Evolutionary conservation across 2,329 filamentous ascomycete genomes (phyloP).

Genomic region (Xylariales sp.): DNA sequence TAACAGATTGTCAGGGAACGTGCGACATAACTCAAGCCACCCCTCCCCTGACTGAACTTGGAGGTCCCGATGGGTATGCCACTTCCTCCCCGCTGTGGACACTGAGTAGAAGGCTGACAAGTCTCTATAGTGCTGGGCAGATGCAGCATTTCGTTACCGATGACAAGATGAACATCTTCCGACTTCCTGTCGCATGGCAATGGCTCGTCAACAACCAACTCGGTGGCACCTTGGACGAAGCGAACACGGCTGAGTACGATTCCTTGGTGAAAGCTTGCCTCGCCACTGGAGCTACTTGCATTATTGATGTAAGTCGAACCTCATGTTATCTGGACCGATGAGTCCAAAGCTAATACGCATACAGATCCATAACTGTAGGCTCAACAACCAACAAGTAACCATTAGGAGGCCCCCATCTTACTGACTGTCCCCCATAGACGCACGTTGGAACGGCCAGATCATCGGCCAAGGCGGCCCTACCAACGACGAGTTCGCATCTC

Average conservation of each 20-base stretch:
- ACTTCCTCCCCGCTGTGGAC: too few species aligned
- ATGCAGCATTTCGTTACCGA: slow-evolving; percentile 53
- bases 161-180: slow-evolving; percentile 50
- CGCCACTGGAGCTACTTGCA: slow-evolving; percentile 41
- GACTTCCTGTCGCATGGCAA: slow-evolving; percentile 46
- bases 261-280: slow-evolving; percentile 45
- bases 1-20: not conserved
- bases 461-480: slow-evolving; percentile 60
- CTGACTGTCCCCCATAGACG: slow-evolving; percentile 18
- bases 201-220: slow-evolving; percentile 40
- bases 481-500: slow-evolving; percentile 47
- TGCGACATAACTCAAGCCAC: slow-evolving; percentile 10
- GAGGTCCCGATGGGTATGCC: slow-evolving; percentile 15
- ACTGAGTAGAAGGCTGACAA: not conserved
- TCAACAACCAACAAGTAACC: not conserved
- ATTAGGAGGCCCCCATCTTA: not conserved
- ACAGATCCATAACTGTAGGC: slow-evolving; percentile 22
- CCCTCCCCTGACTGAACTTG: slow-evolving; percentile 13
- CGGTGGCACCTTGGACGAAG: slow-evolving; percentile 36
- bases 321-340: too few species aligned
- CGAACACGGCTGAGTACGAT: slow-evolving; percentile 42
- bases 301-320: slow-evolving; percentile 40
- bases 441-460: slow-evolving; percentile 55
- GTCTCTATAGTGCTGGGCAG: slow-evolving; percentile 26
- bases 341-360: too few species aligned